Evolutionary conservation across 2,329 filamentous ascomycete species (phyloP).

Genomic region (Aspergillus eucalypticola): DNA sequence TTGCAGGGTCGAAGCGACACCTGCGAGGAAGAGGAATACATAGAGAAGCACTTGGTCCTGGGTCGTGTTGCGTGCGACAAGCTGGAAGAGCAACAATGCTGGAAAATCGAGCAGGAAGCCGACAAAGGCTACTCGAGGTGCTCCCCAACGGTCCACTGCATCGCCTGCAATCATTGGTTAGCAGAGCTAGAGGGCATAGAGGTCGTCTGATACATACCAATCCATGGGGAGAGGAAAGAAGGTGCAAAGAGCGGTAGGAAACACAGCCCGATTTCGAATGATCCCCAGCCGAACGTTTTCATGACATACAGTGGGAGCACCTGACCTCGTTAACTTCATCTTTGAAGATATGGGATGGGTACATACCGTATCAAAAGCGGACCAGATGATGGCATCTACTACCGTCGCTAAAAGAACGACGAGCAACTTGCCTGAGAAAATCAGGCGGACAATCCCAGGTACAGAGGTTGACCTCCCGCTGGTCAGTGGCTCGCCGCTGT

Average conservation of each 20-base stretch:
- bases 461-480: constrained; percentile 9
- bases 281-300: constrained; percentile 56
- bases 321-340: constrained; percentile 16
- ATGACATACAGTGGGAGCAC: constrained; percentile 60
- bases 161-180: constrained; percentile 17
- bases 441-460: constrained; percentile 31
- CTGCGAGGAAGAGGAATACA: constrained; percentile 61
- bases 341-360: background rate
- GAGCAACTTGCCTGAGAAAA: constrained; percentile 46
- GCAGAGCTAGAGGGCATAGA: background rate
- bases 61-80: constrained; percentile 59
- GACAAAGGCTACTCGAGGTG: constrained; percentile 59
- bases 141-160: constrained; percentile 57
- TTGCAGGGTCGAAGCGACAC: constrained; percentile 57
- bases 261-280: constrained; percentile 58
- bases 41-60: constrained; percentile 65
- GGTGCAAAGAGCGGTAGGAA: constrained; percentile 63
- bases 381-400: constrained; percentile 54
- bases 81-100: constrained; percentile 63
- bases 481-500: constrained; percentile 13
- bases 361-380: constrained; percentile 54
- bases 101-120: constrained; percentile 60
- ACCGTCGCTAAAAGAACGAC: constrained; percentile 48
- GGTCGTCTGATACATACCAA: constrained; percentile 47
- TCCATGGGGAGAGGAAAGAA: constrained; percentile 60